Conservation (phyloP, 2,329 filamentous ascomycete genomes). For the Epichloe scottii region DNA sequence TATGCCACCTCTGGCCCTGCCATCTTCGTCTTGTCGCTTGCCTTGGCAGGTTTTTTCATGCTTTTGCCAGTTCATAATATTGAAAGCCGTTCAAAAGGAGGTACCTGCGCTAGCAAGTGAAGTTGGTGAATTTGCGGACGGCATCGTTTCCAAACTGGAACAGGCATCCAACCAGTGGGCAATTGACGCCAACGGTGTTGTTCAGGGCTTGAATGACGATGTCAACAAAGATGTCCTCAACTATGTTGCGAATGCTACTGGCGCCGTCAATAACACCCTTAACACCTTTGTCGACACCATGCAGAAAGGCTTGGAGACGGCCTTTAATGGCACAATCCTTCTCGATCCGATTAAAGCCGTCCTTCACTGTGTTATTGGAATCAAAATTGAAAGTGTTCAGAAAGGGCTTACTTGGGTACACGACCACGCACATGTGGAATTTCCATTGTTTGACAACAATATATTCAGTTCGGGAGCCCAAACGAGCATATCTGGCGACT, state of each 20-base stretch:
- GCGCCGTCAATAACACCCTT: slow-evolving; percentile 73
- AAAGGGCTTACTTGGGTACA: slow-evolving; percentile 88
- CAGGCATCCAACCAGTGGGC: slow-evolving; percentile 69
- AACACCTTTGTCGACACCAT: slow-evolving; percentile 72
- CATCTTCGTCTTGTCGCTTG: slow-evolving; percentile 75
- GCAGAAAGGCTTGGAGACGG: slow-evolving; percentile 56
- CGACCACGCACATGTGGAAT: slow-evolving; percentile 69
- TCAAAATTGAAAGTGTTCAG: slow-evolving; percentile 77
- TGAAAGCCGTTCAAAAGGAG: slow-evolving; percentile 59
- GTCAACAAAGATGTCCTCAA: slow-evolving; percentile 79
- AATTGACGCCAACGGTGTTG: slow-evolving; percentile 58
- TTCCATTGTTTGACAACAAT: slow-evolving; percentile 67
- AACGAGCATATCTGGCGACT: slow-evolving; percentile 44
- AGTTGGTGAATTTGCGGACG: slow-evolving; percentile 66
- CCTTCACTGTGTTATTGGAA: slow-evolving; percentile 72
- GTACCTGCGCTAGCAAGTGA: slow-evolving; percentile 62
- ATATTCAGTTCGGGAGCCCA: slow-evolving; percentile 73
- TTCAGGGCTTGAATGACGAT: slow-evolving; percentile 56
- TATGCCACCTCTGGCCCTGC: slow-evolving; percentile 79
- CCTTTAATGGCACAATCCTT: slow-evolving; percentile 74
- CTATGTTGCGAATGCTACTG: slow-evolving; percentile 76
- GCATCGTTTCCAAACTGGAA: slow-evolving; percentile 61
- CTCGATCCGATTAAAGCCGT: slow-evolving; percentile 67
- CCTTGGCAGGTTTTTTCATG: slow-evolving; percentile 74
- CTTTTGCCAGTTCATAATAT: slow-evolving; percentile 69